Conservation (phyloP, 352 stramenopile species). For the Phytophthora melonis region DNA sequence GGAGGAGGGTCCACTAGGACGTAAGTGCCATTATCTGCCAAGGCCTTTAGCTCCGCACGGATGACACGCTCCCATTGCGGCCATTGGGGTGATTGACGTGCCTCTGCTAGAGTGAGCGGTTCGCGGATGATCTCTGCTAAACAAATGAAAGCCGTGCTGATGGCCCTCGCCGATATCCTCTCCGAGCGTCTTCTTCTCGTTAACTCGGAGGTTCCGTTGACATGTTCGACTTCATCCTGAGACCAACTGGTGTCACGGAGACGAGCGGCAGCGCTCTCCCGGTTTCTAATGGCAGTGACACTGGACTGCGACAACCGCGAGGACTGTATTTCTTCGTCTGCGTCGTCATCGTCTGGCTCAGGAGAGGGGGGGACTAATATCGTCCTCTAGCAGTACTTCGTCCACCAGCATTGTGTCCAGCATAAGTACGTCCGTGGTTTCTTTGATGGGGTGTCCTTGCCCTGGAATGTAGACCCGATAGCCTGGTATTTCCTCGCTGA, state of each 20-base stretch:
- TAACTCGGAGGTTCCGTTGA: conserved; percentile 1
- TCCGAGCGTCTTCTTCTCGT: neutral
- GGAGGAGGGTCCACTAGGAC: no score
- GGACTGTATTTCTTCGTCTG: no score
- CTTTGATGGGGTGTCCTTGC: conserved; percentile 6
- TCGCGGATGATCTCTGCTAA: conserved; percentile 5
- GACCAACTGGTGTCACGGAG: conserved; percentile 1
- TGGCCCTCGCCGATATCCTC: neutral
- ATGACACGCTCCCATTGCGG: no score
- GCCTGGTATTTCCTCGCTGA: conserved; percentile 7
- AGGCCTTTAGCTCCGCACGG: no score
- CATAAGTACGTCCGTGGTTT: neutral
- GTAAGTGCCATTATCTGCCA: no score
- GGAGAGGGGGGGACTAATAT: neutral
- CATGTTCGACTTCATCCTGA: neutral
- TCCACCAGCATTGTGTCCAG: conserved; percentile 15
- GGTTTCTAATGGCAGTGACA: neutral
- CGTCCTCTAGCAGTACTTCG: neutral
- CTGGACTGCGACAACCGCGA: no score
- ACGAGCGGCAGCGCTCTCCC: neutral
- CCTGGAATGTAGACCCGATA: conserved; percentile 10
- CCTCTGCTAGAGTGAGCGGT: no score
- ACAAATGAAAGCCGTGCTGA: neutral
- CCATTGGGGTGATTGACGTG: no score
- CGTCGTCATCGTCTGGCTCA: neutral